These are phyloP conservation scores for Termitomyces sp. DNA, from an alignment of 768 basidiomycete genomes.

Conservation along the genomic window DNA sequence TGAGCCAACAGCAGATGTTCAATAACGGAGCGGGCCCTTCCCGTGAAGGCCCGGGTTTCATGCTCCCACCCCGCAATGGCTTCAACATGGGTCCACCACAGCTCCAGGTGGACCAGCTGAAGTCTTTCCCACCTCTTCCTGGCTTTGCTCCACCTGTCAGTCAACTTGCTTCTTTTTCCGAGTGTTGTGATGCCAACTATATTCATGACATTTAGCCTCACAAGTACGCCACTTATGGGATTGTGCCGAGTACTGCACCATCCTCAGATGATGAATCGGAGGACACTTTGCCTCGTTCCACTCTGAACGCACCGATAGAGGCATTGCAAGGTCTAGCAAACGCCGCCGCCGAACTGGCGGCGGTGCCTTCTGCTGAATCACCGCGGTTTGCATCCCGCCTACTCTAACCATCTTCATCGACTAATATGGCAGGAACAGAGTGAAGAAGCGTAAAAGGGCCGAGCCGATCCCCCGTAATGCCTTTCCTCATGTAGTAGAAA, in stretches of 20 bases:
- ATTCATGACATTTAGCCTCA: slow-evolving; percentile 49
- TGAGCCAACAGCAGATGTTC: slow-evolving; percentile 29
- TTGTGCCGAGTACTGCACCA: slow-evolving; percentile 75
- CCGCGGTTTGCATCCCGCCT: slow-evolving; percentile 41
- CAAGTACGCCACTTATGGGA: slow-evolving; percentile 88
- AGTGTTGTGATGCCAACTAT: slow-evolving; percentile 6
- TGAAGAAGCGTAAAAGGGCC: slow-evolving; percentile 79
- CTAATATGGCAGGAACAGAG: slow-evolving; percentile 31
- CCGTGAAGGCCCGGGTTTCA: slow-evolving; percentile 26
- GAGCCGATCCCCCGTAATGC: slow-evolving; percentile 82
- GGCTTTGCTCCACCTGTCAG: slow-evolving; percentile 87
- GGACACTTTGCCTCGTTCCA: slow-evolving; percentile 77
- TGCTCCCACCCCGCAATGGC: slow-evolving; percentile 32
- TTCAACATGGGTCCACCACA: slow-evolving; percentile 30
- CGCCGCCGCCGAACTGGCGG: slow-evolving; percentile 90
- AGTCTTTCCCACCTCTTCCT: slow-evolving; percentile 77
- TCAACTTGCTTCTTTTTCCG: slow-evolving; percentile 8
- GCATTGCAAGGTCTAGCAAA: slow-evolving; percentile 92
- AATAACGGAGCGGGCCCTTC: slow-evolving; percentile 25
- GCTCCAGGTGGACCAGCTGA: slow-evolving; percentile 25
- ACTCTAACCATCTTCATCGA: neutral
- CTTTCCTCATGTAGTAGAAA: slow-evolving; percentile 86
- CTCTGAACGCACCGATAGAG: slow-evolving; percentile 89
- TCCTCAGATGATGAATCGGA: slow-evolving; percentile 92
- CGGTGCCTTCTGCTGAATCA: slow-evolving; percentile 60